A percentile compares a stretch with the other conserved stretches of the same genome.
These are phyloP conservation scores for Chalaropsis ovoidea DNA, from an alignment of 2,329 filamentous ascomycete genomes.

Conservation along the genomic window DNA sequence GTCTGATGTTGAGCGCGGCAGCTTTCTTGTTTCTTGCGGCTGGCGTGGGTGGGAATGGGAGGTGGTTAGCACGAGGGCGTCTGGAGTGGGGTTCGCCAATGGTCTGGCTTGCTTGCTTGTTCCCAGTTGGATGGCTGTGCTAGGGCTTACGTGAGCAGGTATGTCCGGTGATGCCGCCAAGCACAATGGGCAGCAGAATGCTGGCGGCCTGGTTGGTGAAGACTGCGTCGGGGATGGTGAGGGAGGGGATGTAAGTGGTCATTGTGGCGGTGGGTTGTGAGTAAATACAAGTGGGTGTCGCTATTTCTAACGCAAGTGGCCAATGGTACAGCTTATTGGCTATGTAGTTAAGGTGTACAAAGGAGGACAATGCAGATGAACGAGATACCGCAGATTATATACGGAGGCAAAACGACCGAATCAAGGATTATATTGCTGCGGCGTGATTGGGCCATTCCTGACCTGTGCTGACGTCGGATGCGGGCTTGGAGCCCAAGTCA, in stretches of 20 bases:
- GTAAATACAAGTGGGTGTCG: background rate
- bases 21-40: constrained; percentile 53
- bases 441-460: background rate
- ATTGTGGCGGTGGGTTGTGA: constrained; percentile 40
- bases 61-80: constrained; percentile 13
- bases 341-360: no score
- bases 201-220: constrained; percentile 64
- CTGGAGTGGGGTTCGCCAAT: no score
- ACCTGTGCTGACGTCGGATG: background rate
- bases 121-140: background rate
- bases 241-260: constrained; percentile 68
- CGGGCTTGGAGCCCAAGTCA: background rate
- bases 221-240: constrained; percentile 61
- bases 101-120: constrained; percentile 18
- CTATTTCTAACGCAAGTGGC: no score
- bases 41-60: constrained; percentile 34
- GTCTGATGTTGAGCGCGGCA: constrained; percentile 41
- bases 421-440: background rate
- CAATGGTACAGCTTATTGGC: no score
- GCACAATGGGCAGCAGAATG: constrained; percentile 62
- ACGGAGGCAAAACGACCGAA: background rate
- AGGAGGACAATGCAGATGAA: no score
- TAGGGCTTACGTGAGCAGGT: constrained; percentile 49
- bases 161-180: constrained; percentile 66
- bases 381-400: no score